Conservation (phyloP, 2,329 filamentous ascomycete genomes). For the Fusarium mundagurra region DNA sequence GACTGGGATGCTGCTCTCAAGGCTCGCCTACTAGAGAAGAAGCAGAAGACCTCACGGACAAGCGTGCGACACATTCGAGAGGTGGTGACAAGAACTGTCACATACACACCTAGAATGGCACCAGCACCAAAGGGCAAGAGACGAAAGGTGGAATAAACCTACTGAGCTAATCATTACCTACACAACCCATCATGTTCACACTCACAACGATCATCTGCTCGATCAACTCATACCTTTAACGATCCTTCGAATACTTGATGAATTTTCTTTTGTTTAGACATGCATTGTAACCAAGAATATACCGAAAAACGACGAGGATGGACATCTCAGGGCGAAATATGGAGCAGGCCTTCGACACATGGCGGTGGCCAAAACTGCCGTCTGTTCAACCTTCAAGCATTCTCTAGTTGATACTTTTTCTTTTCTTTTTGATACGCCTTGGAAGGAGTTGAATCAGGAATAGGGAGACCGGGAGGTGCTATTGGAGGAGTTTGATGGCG, state of each 20-base stretch:
- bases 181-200: slow-evolving; percentile 4
- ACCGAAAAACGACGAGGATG: slow-evolving; percentile 34
- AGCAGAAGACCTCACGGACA: slow-evolving; percentile 67
- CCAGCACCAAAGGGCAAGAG: slow-evolving; percentile 93
- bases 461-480: slow-evolving; percentile 30
- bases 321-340: slow-evolving; percentile 18
- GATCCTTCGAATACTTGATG: slow-evolving; percentile 37
- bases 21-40: slow-evolving; percentile 69
- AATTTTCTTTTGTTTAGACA: slow-evolving; percentile 44
- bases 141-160: slow-evolving; percentile 70
- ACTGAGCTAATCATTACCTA: background rate
- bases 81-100: slow-evolving; percentile 93
- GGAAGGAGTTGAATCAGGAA: slow-evolving; percentile 34
- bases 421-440: slow-evolving; percentile 13
- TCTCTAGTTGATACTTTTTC: slow-evolving; percentile 19
- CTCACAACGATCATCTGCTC: slow-evolving; percentile 6
- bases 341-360: slow-evolving; percentile 27
- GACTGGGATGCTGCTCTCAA: slow-evolving; percentile 82
- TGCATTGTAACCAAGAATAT: slow-evolving; percentile 31
- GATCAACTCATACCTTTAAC: slow-evolving; percentile 22
- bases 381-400: slow-evolving; percentile 28
- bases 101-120: slow-evolving; percentile 86
- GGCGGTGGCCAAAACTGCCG: slow-evolving; percentile 8
- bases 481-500: slow-evolving; percentile 43
- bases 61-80: slow-evolving; percentile 80